Evolutionary conservation across 2,329 filamentous ascomycete species (phyloP).

Genomic region (Penicillium sp.): DNA sequence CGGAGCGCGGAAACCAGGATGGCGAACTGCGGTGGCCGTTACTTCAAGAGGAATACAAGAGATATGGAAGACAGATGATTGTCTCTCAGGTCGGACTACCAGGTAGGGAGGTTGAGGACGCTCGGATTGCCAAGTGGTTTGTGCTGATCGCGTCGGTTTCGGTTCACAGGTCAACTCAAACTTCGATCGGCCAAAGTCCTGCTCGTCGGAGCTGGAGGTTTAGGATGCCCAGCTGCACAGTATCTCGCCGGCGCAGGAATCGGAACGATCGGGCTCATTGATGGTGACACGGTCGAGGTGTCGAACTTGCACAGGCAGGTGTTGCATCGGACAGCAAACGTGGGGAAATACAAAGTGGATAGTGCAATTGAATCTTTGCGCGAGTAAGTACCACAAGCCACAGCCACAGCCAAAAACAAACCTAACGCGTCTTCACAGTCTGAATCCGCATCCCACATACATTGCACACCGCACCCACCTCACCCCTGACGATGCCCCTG

Average conservation of each 20-base stretch:
- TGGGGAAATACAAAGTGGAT: conserved; percentile 78
- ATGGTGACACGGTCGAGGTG: conserved; percentile 82
- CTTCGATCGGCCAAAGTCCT: conserved; percentile 72
- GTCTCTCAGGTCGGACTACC: conserved; percentile 77
- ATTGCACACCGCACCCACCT: conserved; percentile 65
- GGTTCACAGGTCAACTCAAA: conserved; percentile 67
- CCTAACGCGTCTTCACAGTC: conserved; percentile 43
- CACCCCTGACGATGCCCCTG: conserved; percentile 66
- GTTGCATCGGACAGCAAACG: conserved; percentile 69
- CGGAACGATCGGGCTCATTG: conserved; percentile 78
- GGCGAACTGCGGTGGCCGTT: conserved; percentile 65
- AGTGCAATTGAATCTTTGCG: conserved; percentile 67
- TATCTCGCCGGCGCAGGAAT: conserved; percentile 91
- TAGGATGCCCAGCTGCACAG: conserved; percentile 89
- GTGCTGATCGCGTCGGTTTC: not conserved
- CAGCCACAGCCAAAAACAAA: not conserved
- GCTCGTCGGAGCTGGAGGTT: conserved; percentile 81
- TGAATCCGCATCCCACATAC: conserved; percentile 74
- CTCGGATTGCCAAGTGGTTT: not conserved
- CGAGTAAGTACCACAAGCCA: conserved; percentile 45
- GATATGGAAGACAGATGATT: conserved; percentile 90
- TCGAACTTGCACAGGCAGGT: conserved; percentile 95
- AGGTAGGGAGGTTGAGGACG: conserved; percentile 51
- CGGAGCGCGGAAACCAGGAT: conserved; percentile 8
- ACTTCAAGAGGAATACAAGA: conserved; percentile 70